Conservation (phyloP, 495 filamentous ascomycete species). For the Penicillium bovifimosum region DNA sequence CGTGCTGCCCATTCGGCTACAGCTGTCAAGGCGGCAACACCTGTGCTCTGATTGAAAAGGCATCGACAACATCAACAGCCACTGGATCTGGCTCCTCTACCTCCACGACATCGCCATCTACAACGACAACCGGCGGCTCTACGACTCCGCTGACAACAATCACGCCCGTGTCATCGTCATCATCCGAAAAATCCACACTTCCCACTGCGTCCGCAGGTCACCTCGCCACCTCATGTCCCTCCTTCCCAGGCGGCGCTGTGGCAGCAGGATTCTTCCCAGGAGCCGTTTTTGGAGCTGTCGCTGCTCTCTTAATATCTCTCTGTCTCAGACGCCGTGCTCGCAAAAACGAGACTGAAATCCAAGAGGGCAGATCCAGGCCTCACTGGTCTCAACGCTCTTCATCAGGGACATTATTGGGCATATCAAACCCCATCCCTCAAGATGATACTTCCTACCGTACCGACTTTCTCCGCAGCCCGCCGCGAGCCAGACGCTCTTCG, state of each 20-base stretch:
- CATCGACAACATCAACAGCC: slow-evolving; percentile 26
- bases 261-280: slow-evolving; percentile 62
- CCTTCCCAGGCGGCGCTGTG: slow-evolving; percentile 50
- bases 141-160: slow-evolving; percentile 13
- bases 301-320: slow-evolving; percentile 39
- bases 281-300: slow-evolving; percentile 47
- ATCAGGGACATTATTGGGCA: slow-evolving; percentile 39
- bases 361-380: slow-evolving; percentile 12
- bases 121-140: slow-evolving; percentile 20
- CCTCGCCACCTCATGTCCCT: slow-evolving; percentile 22
- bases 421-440: slow-evolving; percentile 53
- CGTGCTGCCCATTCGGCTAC: slow-evolving; percentile 78
- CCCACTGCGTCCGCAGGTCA: slow-evolving; percentile 10
- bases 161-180: slow-evolving; percentile 16
- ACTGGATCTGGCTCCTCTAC: slow-evolving; percentile 24
- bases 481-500: slow-evolving; percentile 19
- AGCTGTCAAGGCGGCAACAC: slow-evolving; percentile 50
- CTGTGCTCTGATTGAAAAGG: slow-evolving; percentile 36
- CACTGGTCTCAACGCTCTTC: slow-evolving; percentile 35
- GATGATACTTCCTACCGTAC: slow-evolving; percentile 48
- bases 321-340: slow-evolving; percentile 30
- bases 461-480: slow-evolving; percentile 46
- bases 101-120: slow-evolving; percentile 1
- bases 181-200: slow-evolving; percentile 17
- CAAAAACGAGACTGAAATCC: slow-evolving; percentile 10